These are phyloP conservation scores for Galerina sulciceps DNA, from an alignment of 768 basidiomycete genomes.

Conservation along the genomic window DNA sequence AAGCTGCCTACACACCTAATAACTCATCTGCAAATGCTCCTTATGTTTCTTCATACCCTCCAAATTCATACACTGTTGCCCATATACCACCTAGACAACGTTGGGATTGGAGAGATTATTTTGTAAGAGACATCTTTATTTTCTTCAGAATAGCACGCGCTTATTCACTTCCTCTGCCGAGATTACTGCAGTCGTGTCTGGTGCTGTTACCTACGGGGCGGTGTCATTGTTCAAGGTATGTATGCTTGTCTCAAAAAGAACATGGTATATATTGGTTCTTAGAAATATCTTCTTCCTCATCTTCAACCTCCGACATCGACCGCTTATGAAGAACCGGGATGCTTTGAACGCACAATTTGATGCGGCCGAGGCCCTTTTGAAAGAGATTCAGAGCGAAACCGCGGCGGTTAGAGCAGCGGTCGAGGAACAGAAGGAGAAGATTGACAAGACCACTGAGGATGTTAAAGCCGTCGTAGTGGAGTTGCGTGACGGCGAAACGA, in stretches of 20 bases:
- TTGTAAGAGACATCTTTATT: conserved; percentile 56
- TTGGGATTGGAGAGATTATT: conserved; percentile 98
- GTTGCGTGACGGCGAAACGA: conserved; percentile 77
- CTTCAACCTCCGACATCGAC: conserved; percentile 86
- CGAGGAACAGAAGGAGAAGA: conserved; percentile 74
- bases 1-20: conserved; percentile 36
- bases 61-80: conserved; percentile 37
- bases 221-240: conserved; percentile 78
- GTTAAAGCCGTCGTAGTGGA: conserved; percentile 75
- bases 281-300: conserved; percentile 94
- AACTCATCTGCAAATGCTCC: conserved; percentile 31
- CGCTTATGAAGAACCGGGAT: conserved; percentile 87
- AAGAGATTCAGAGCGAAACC: conserved; percentile 81
- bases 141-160: conserved; percentile 24
- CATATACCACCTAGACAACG: conserved; percentile 46
- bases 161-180: conserved; percentile 32
- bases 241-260: not conserved
- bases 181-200: conserved; percentile 94
- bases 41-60: conserved; percentile 51
- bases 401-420: conserved; percentile 71
- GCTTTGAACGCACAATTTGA: conserved; percentile 89
- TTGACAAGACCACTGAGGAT: conserved; percentile 72
- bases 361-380: conserved; percentile 79
- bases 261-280: not conserved
- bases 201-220: conserved; percentile 81